Evolutionary conservation across 2,329 filamentous ascomycete genomes (phyloP).

Genomic region (Didymellaceae sp.): DNA sequence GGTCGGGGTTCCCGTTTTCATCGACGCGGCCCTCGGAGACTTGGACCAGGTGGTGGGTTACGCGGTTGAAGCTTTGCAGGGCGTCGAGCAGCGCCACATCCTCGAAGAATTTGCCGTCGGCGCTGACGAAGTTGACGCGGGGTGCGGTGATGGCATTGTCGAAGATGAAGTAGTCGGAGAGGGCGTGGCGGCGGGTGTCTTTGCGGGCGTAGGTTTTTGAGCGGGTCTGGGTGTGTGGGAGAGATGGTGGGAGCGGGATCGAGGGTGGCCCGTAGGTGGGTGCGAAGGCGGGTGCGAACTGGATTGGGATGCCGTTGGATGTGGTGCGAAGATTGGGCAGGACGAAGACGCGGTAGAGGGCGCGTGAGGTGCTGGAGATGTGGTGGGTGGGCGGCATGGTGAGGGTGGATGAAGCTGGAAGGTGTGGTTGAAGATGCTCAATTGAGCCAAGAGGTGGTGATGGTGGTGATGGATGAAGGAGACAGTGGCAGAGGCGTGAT

Average conservation of each 20-base stretch:
- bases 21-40: slow-evolving; percentile 46
- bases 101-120: slow-evolving; percentile 44
- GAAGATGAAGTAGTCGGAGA: slow-evolving; percentile 51
- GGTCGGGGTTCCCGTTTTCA: slow-evolving; percentile 45
- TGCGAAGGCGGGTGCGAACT: slow-evolving; percentile 28
- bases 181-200: slow-evolving; percentile 44
- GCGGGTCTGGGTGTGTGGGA: slow-evolving; percentile 26
- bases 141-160: slow-evolving; percentile 58
- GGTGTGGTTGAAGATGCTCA: no score
- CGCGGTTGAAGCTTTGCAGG: slow-evolving; percentile 56
- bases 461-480: no score
- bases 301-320: slow-evolving; percentile 22
- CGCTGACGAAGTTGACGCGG: slow-evolving; percentile 54
- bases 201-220: slow-evolving; percentile 32
- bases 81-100: slow-evolving; percentile 43
- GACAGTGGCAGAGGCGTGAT: no score
- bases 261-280: slow-evolving; percentile 14
- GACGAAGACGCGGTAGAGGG: slow-evolving; percentile 55
- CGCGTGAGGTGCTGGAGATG: slow-evolving; percentile 46
- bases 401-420: no score
- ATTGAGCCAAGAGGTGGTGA: no score
- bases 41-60: slow-evolving; percentile 59
- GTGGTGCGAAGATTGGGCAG: slow-evolving; percentile 39
- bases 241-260: not conserved
- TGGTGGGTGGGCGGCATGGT: slow-evolving; percentile 42